Evolutionary conservation across 2,329 filamentous ascomycete genomes (phyloP), one percentile per base, ranked within the genome.

Genomic region (Diaporthe australafricana): DNA sequence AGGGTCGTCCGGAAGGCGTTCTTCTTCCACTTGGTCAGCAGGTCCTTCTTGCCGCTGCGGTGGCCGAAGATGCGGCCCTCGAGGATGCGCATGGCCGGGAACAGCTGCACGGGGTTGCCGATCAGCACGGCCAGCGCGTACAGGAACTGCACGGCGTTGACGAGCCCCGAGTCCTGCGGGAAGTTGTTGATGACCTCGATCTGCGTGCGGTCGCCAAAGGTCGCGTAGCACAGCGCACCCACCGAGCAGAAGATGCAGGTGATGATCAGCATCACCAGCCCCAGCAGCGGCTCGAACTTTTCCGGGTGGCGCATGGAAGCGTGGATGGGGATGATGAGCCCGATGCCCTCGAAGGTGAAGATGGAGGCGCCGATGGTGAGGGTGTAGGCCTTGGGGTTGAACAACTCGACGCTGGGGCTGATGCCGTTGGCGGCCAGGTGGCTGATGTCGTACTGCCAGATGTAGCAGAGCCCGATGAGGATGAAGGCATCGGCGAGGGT

Each of bases 281-380:
- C 92, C 1, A 94, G 87, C 3, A 94, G 86, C 70, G 84, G 84
- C 75, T 89, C 87, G 76, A 94, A 94, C 22, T 90, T 86, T 74
- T 93, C 84, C 0, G 92, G 92, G 71, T 90, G 84, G 76, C 88
- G 89, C 92, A 94, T 94, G 70, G 90, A 92, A 11, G 91, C 92
- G 78, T 94, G 91, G 68, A 94, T 94, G 0, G 92, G 92, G 11
- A 94, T 84, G 74, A 94, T 93, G 30, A 94, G 88, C 1, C 92
- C 92, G 57, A 94, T 94, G 60, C 92, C 92, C 79, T 94, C 92
- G 76, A 94, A 94, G 0, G 92, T 94, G 82, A 94, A 94, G 77
- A 94, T 94, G 47, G 91, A 90, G 2, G 91, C 89, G 67, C 92
- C 92, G 60, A 94, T 87, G 32, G 92, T 94, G 68, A 94, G 83